Evolutionary conservation across 2,329 filamentous ascomycete genomes (phyloP), one percentile per base, ranked within the genome.

Genomic region (Rugonectria rugulosa): DNA sequence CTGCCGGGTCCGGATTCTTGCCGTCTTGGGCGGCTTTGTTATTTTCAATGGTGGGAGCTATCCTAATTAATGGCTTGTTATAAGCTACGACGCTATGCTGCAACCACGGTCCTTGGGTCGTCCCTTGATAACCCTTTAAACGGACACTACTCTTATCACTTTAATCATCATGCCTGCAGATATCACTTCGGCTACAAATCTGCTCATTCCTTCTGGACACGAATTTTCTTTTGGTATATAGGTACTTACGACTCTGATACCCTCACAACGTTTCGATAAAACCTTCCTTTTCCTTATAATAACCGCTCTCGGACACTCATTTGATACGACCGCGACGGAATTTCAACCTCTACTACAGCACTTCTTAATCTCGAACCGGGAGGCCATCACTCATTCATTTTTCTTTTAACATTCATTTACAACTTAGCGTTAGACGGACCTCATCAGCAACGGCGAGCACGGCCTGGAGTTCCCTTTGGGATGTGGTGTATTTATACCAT

Each of bases 231-330:
- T 37, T 46, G 51, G 20, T 45, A 54, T 56, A 62, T 48, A 54
- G n/a, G n/a, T 55, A 55, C 53, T 68, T 40, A 68, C 62, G 65
- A 68, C 61, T 59, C 62, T 57, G 65, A 68, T 68, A 68, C 65
- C 65, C 65, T 65, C 51, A 49, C 14, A 37, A 26, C 43, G 21
- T 49, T 48, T 52, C 19, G 36, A 15, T 21, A 37, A 41, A 38
- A 37, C 37, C 53, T 31, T 27, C 41, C 47, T 20, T 52, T 41
- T 45, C 29, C 37, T 32, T 42, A 11, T 31, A 27, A 26, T 24
- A 37, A 26, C 23, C 36, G 7, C 15, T 26, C 29, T 45, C 14
- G 29, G n/a, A n/a, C n/a, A n/a, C 40, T 38, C 21, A n/a, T 42
- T 27, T 42, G 29, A 51, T 42, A 44, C 20, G 17, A 40, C 40